Evolutionary conservation across 2,329 filamentous ascomycete genomes (phyloP).

Genomic region (Claviceps fusiformis): DNA sequence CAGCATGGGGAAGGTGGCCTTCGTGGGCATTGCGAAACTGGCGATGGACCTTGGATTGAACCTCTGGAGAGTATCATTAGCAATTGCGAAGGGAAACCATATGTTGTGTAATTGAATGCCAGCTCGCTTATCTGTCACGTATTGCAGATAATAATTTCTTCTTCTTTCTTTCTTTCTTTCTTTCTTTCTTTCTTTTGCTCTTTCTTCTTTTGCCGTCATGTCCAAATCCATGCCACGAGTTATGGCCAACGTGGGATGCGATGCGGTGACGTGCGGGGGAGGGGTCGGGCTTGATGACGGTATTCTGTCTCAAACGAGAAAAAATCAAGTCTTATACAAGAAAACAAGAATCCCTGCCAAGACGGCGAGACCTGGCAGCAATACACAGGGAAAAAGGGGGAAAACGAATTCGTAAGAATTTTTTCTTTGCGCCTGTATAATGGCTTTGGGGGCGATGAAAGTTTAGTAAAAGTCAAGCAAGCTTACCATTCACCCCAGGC

Average conservation of each 20-base stretch:
- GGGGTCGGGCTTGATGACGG: neutral
- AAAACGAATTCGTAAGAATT: neutral
- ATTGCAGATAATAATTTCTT: no score
- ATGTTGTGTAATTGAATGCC: no score
- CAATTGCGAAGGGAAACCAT: neutral
- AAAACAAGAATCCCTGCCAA: neutral
- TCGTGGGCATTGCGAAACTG: slow-evolving; percentile 85
- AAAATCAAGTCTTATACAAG: neutral
- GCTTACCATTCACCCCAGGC: slow-evolving; percentile 41
- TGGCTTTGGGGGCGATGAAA: neutral
- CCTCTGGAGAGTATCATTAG: slow-evolving; percentile 40
- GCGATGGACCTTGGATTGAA: slow-evolving; percentile 69
- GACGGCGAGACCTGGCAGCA: neutral
- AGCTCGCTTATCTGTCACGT: neutral
- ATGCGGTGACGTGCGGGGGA: neutral
- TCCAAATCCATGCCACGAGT: neutral
- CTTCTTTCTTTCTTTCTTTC: no score
- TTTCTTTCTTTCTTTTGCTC: no score
- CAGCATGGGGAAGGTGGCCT: slow-evolving; percentile 80
- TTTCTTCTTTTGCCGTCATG: neutral
- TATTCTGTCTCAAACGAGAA: neutral
- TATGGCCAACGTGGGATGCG: neutral
- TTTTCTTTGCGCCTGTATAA: neutral
- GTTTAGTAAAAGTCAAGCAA: slow-evolving; percentile 1
- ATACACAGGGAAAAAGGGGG: neutral